Conservation (phyloP, 192 early-diverging fungal genomes). For the Backusella psychrophila region DNA sequence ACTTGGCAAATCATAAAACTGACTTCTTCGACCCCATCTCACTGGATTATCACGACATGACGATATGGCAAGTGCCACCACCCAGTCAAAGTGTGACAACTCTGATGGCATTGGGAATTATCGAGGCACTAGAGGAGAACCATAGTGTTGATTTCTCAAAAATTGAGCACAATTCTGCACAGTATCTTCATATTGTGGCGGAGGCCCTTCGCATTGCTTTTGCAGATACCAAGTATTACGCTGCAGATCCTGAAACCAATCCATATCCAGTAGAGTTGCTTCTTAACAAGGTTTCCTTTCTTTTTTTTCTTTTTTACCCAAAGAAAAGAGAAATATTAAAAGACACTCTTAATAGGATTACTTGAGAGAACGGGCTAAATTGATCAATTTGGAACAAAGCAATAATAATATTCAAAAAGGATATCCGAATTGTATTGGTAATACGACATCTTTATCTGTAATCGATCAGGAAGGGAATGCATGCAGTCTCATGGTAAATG, state of each 20-base stretch:
- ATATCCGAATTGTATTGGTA: conserved; percentile 54
- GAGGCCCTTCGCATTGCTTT: conserved; percentile 72
- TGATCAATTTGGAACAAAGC: conserved; percentile 49
- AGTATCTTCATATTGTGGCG: conserved; percentile 68
- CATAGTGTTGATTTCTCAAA: conserved; percentile 39
- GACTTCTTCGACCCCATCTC: conserved; percentile 57
- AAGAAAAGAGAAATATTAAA: background rate
- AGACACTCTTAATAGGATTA: conserved; percentile 37
- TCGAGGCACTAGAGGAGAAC: conserved; percentile 51
- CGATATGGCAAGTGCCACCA: conserved; percentile 70
- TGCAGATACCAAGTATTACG: conserved; percentile 64
- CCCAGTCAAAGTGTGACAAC: conserved; percentile 74
- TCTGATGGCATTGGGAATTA: conserved; percentile 68
- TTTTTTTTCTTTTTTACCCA: background rate
- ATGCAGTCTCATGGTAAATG: conserved; percentile 68
- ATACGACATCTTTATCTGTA: conserved; percentile 76
- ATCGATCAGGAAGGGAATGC: conserved; percentile 78
- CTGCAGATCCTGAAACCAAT: conserved; percentile 63
- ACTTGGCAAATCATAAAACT: conserved; percentile 57
- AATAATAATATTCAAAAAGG: conserved; percentile 50
- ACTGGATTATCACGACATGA: conserved; percentile 55
- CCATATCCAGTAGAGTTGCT: conserved; percentile 50
- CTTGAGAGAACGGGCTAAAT: conserved; percentile 48
- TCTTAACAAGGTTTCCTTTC: conserved; percentile 39
- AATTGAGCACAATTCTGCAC: conserved; percentile 52